These are phyloP conservation scores for Aspergillus sp. DNA, from an alignment of 2,329 filamentous ascomycete species.

Conservation along the genomic window DNA sequence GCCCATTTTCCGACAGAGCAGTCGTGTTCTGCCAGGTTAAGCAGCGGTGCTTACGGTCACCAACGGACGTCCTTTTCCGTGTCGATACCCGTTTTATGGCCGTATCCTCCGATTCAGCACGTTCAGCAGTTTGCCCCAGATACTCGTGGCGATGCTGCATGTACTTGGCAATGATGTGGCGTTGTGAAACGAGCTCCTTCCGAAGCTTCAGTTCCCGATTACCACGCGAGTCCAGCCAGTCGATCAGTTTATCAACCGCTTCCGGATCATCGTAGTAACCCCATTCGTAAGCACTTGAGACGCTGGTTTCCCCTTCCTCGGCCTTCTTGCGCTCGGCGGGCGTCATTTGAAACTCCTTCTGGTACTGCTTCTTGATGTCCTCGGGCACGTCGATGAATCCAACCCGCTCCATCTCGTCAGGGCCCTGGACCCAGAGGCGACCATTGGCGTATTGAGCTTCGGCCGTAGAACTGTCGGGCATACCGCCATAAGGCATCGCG, in stretches of 20 bases:
- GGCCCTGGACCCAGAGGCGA: conserved; percentile 92
- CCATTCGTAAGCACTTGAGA: conserved; percentile 76
- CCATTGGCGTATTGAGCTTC: conserved; percentile 86
- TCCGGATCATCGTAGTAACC: conserved; percentile 80
- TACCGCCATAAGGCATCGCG: conserved; percentile 88
- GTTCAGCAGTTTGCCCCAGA: conserved; percentile 49
- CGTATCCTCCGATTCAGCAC: conserved; percentile 41
- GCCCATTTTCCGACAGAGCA: conserved; percentile 52
- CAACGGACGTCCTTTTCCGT: conserved; percentile 54
- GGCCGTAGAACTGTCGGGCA: conserved; percentile 82
- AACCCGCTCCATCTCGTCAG: conserved; percentile 76
- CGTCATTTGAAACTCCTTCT: conserved; percentile 69
- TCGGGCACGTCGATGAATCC: conserved; percentile 75
- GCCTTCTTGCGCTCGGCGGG: conserved; percentile 74
- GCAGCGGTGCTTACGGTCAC: conserved; percentile 53
- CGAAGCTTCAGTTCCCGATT: conserved; percentile 78
- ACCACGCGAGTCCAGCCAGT: conserved; percentile 83
- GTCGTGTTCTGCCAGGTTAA: conserved; percentile 60
- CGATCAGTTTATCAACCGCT: conserved; percentile 69
- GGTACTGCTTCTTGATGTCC: conserved; percentile 68
- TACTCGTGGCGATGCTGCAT: conserved; percentile 78
- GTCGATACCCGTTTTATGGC: conserved; percentile 54
- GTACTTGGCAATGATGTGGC: conserved; percentile 66
- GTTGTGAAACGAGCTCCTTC: conserved; percentile 75
- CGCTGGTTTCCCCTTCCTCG: conserved; percentile 77